Evolutionary conservation across 208 protist genomes (phyloP).

Genomic region (Acanthamoeba castellanii): DNA sequence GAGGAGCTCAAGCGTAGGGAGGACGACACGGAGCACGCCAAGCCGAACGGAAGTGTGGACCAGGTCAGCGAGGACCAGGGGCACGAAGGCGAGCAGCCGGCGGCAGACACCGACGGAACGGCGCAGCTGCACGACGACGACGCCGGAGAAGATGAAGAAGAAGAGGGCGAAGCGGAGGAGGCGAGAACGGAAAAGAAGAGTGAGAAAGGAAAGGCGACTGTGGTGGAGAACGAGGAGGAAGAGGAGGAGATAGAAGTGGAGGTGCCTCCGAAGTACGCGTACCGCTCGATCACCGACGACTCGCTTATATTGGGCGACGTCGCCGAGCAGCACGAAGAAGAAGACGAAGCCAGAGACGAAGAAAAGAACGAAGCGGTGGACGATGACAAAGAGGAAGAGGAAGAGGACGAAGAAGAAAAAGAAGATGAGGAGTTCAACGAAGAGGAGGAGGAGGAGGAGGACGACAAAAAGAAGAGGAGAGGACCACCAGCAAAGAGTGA

Average conservation of each 20-base stretch:
- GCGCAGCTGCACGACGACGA: background rate
- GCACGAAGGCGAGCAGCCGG: no score
- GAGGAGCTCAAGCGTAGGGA: no score
- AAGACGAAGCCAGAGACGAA: background rate
- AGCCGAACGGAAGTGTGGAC: no score
- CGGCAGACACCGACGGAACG: no score
- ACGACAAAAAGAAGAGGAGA: background rate
- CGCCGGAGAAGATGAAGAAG: background rate
- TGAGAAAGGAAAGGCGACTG: background rate
- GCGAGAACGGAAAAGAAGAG: background rate
- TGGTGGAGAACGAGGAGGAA: background rate
- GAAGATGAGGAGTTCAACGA: background rate
- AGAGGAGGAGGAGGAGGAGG: background rate
- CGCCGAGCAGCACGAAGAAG: background rate
- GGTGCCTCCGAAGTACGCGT: background rate
- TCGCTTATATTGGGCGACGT: slow-evolving; percentile 37
- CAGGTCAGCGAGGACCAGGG: no score
- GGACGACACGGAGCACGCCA: no score
- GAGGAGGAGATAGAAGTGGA: background rate
- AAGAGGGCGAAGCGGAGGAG: no score
- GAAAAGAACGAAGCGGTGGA: background rate
- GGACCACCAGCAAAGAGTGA: background rate
- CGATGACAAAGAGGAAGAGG: background rate
- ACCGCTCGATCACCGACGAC: background rate
- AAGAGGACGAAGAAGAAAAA: background rate